These are phyloP conservation scores for Pilaira anomala DNA, from an alignment of 192 early-diverging fungal genomes.

Conservation along the genomic window DNA sequence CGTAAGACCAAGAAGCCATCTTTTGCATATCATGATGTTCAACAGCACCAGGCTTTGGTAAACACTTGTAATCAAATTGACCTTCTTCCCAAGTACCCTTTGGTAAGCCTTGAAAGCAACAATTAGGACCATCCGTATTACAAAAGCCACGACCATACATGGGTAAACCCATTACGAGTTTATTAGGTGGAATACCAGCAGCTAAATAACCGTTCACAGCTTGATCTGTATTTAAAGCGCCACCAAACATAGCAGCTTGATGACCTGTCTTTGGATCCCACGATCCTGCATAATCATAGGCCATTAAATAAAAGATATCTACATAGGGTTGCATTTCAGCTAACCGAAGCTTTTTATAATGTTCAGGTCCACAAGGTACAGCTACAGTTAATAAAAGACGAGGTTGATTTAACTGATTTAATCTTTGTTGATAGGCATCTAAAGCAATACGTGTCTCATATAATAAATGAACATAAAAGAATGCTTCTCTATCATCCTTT, in stretches of 20 bases:
- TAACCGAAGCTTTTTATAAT: constrained; percentile 63
- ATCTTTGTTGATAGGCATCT: constrained; percentile 47
- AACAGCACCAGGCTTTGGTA: constrained; percentile 61
- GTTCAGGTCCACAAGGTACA: constrained; percentile 57
- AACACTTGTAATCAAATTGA: constrained; percentile 82
- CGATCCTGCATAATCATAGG: constrained; percentile 74
- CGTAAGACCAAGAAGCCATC: constrained; percentile 81
- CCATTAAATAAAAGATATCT: constrained; percentile 89
- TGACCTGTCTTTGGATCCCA: constrained; percentile 73
- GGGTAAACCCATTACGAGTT: constrained; percentile 87
- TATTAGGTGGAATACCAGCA: constrained; percentile 74
- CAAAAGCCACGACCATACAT: constrained; percentile 93
- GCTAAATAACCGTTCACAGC: constrained; percentile 70
- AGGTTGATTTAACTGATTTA: constrained; percentile 15
- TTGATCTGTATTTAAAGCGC: constrained; percentile 57
- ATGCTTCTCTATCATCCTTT: constrained; percentile 68
- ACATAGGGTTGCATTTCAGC: constrained; percentile 60
- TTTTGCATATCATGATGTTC: constrained; percentile 76
- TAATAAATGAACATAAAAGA: constrained; percentile 77
- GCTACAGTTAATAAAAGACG: constrained; percentile 68
- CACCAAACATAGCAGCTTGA: constrained; percentile 80
- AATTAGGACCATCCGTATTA: constrained; percentile 70
- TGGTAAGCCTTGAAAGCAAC: constrained; percentile 64
- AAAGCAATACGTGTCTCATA: constrained; percentile 66
- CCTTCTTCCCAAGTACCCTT: constrained; percentile 87